These are phyloP conservation scores for Epichloe gansuensis DNA, from an alignment of 2,329 filamentous ascomycete species.

Conservation along the genomic window DNA sequence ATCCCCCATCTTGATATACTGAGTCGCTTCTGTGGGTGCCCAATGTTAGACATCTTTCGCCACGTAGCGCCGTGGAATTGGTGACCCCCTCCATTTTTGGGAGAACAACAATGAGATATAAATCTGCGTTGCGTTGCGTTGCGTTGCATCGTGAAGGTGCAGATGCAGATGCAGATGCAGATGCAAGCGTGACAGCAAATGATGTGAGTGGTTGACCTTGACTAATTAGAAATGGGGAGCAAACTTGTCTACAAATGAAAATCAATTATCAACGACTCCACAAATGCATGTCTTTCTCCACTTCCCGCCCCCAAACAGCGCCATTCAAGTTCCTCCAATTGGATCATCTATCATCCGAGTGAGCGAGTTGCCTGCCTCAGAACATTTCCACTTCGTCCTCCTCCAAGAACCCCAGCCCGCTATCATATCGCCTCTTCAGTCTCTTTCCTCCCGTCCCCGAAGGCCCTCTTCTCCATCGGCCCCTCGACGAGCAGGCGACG, in stretches of 20 bases:
- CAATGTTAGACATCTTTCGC: background rate
- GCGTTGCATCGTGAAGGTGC: no score
- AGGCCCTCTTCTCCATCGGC: conserved; percentile 7
- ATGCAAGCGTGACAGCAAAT: background rate
- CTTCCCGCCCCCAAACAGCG: no score
- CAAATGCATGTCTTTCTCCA: no score
- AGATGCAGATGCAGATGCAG: background rate
- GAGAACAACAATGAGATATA: background rate
- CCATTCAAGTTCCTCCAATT: no score
- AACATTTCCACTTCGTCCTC: conserved; percentile 33
- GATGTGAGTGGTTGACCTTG: background rate
- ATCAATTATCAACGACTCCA: no score
- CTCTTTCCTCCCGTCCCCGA: conserved; percentile 17
- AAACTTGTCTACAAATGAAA: background rate
- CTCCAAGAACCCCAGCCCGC: conserved; percentile 42
- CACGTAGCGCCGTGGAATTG: background rate
- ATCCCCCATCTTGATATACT: background rate
- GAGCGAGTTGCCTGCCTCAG: no score
- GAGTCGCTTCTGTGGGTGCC: background rate
- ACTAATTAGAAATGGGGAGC: background rate
- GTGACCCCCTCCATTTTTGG: background rate
- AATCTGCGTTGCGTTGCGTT: background rate
- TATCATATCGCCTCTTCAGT: conserved; percentile 36
- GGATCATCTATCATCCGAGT: no score
- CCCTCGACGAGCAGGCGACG: conserved; percentile 8